Base-by-base conservation (phyloP, 2,329 filamentous ascomycete genomes). In the Aaosphaeria arxii region DNA sequence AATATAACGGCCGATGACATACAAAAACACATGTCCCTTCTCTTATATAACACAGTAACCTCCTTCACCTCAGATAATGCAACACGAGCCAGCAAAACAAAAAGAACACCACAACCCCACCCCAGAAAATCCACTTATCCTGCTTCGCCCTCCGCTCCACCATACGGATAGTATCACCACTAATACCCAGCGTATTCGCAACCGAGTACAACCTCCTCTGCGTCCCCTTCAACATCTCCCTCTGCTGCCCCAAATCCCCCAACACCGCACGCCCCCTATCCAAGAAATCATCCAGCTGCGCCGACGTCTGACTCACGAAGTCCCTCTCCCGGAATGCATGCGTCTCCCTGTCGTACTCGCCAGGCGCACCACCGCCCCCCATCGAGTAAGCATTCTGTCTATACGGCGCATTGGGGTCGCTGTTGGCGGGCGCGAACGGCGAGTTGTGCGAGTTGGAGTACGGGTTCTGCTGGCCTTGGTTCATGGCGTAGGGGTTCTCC, bases 61-160 rank as follows among this genome's bases (percentile, higher is more conserved):
- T 36, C 33, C 28, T 24, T 47, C 49, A 92, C 67, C 89, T 77
- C 72, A 99, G 70, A 67, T 83, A 97, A 72, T 91, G 88, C 65
- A 99, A 67, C 47, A 95, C 91, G 55, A 94, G 74, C 84, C 90
- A 97, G 71, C 92, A 96, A 67, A 99, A 99, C 35, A 82, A 66
- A 62, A 97, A 88, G 71, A 99, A 99, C 33, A 94, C 72, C 5
- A 95, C 72, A 3, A 92, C 90, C 0, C 94, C 91, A 0, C 77
- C 87, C 80, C 88, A 88, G 70, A 99, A 99, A 33, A 99, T 95
- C 91, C 91, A 97, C 74, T 96, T 97, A 70, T 99, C 94, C 76
- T 97, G 88, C 70, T 85, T 88, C 44, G 94, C 91, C 53, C 94
- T 80, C 58, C 94, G 76, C 74, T 97, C 92, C 39, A 99, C 87